Conservation (phyloP, 2,329 filamentous ascomycete species). For the Xylaria sp. region DNA sequence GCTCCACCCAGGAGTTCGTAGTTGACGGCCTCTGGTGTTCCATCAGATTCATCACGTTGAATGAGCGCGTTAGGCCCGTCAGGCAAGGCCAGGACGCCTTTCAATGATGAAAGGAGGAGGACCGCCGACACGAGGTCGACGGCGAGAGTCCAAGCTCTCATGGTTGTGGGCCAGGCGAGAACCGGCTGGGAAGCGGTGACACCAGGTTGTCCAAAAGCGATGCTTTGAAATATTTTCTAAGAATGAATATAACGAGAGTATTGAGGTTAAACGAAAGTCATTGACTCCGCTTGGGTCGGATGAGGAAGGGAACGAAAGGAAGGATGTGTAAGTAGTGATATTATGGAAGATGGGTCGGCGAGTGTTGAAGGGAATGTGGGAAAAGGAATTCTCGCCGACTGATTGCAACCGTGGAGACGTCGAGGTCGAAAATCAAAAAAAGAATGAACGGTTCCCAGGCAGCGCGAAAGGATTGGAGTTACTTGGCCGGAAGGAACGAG, state of each 20-base stretch:
- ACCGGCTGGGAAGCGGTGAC: background rate
- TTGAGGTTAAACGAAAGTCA: conserved; percentile 9
- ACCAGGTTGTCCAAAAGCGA: conserved; percentile 1
- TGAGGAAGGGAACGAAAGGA: background rate
- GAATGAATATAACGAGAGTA: conserved; percentile 1
- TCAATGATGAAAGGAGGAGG: conserved; percentile 32
- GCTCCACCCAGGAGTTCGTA: conserved; percentile 28
- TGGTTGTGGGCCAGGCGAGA: conserved; percentile 28
- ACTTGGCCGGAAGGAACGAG: background rate
- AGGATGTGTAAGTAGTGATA: background rate
- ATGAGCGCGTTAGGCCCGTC: conserved; percentile 2
- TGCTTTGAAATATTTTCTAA: conserved; percentile 5
- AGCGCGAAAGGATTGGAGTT: conserved; percentile 2
- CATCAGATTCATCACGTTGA: conserved; percentile 6
- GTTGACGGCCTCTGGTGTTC: conserved; percentile 13
- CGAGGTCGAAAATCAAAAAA: background rate
- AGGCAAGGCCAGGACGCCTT: conserved; percentile 20
- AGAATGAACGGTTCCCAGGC: background rate
- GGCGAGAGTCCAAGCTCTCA: conserved; percentile 42
- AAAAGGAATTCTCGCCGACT: background rate
- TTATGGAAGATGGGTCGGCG: background rate
- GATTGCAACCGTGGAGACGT: background rate
- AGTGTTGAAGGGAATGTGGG: background rate
- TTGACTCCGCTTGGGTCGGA: background rate
- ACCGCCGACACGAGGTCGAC: conserved; percentile 40